A percentile compares a stretch with the other conserved stretches of the same genome.
phyloP scores from a whole-genome alignment of 345 rosid genomes.

The Brassica carinata region DNA sequence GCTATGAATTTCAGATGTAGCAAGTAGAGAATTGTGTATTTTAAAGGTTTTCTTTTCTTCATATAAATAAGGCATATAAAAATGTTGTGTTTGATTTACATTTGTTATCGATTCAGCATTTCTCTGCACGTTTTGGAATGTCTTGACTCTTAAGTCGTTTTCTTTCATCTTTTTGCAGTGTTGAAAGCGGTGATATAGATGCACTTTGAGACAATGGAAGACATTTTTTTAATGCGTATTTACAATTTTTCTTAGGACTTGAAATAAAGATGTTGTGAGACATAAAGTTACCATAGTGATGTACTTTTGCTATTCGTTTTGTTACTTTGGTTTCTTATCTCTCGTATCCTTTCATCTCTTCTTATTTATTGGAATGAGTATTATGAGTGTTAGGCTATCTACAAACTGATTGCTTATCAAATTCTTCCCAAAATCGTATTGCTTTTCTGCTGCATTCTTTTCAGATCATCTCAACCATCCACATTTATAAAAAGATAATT shows the following conservation, averaged over 20 bases:
- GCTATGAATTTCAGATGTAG: neutral
- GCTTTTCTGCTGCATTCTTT: neutral
- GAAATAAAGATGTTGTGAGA: conserved; percentile 18
- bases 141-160: neutral
- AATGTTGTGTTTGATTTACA: neutral
- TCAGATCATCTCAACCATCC: neutral
- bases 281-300: neutral
- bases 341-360: neutral
- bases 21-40: neutral
- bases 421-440: neutral
- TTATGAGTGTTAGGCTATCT: neutral
- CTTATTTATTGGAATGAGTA: conserved; percentile 1
- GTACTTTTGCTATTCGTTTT: neutral
- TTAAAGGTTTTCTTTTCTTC: neutral
- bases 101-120: neutral
- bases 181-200: conserved; percentile 11
- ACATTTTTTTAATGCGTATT: neutral
- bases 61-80: neutral
- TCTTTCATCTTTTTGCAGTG: conserved; percentile 29
- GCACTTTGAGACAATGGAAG: neutral
- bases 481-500: too few species aligned
- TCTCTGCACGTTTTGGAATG: neutral
- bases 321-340: neutral
- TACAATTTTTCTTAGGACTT: neutral
- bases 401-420: neutral